Evolutionary conservation across 768 basidiomycete genomes (phyloP), one percentile per base, ranked within the genome.

Genomic region (Suillus luteus): DNA sequence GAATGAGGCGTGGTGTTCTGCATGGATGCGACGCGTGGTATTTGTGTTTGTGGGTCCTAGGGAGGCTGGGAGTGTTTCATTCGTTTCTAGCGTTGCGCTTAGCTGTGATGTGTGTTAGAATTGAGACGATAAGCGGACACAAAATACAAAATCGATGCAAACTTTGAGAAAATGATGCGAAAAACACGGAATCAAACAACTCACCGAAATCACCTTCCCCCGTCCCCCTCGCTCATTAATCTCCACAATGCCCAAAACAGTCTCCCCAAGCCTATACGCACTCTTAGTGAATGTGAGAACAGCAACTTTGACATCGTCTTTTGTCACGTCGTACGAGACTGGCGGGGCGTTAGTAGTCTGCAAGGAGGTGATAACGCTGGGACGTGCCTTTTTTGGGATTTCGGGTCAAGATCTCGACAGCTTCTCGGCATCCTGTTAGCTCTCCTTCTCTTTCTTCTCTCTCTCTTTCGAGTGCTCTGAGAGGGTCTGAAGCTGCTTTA

Each of bases 251-350:
- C 96, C 96, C 52, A 89, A 77, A 27, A 98, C 87, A 0, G 95
- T 95, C 78, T 99, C 96, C 4, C 96, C 96, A 0, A 98, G 85
- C 22, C 96, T 79, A 75, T 93, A 98, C 0, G 93, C 91, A 46
- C 90, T 88, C 77, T 98, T 98, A 31, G 92, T 87, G 67, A 99
- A 92, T 0, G 95, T 97, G 15, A 99, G 76, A 43, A 92, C 88
- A 7, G 96, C 96, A 63, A 99, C 94, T 48, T 87, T 86, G 43
- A 91, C 85, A 0, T 92, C 94, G 41, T 96, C 93, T 79, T 98
- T 97, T 72, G 89, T 92, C 62, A 98, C 95, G 77, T 98, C 96
- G 76, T 94, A 98, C 1, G 95, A 95, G 44, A 90, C 95, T 96
- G 14, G 12, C 14, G 6, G 7, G 22, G 12, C 14, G 48, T 49